Evolutionary conservation across 495 filamentous ascomycete species (phyloP), one percentile per base, ranked within the genome.

Genomic region (Penicillium angulare): DNA sequence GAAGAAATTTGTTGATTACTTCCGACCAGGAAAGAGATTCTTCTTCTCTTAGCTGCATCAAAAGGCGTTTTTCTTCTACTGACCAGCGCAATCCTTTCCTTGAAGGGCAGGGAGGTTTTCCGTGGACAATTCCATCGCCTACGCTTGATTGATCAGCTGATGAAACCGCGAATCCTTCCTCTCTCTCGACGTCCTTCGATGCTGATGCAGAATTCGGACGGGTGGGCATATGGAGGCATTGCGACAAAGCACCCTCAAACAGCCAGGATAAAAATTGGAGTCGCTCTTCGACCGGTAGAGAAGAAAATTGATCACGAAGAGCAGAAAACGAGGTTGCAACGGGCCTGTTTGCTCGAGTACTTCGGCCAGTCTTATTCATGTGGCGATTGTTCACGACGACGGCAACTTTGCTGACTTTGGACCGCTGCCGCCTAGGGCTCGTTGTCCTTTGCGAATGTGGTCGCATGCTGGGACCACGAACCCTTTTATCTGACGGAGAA

Each of bases 261-360:
- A 59, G 31, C 48, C 23, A 59, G n/a, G 47, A 60, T 27, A 60
- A 36, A 36, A 60, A 56, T 32, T 56, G 17, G 22, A 60, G 49
- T 24, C 45, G 27, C 7, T 50, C 57, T 46, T 60, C 40, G 27
- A 46, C 36, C 8, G 34, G 34, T 9, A 56, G 47, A 23, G 49
- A 20, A 15, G 47, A 53, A 39, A 60, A 60, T 50, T 58, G 26
- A 16, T 18, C 46, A 26, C 35, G 46, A 27, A 53, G 9, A 15
- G 21, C 26, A 42, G 46, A 39, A 46, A 50, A 50, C 0, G 46
- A 50, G 18, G 26, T 41, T 16, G 16, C 38, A 3, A 18, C 10
- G 31, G 7, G 21, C 35, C 22, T 10, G 4, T 21, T 24, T 44
- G 13, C 16, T 31, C 12, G 38, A 46, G 16, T 49, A 4, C 17